Percentiles rank a stretch among this genome's conserved stretches.
These are phyloP conservation scores for Williopsis jadinii DNA, from an alignment of 1,139 yeast genomes.

Conservation along the genomic window DNA sequence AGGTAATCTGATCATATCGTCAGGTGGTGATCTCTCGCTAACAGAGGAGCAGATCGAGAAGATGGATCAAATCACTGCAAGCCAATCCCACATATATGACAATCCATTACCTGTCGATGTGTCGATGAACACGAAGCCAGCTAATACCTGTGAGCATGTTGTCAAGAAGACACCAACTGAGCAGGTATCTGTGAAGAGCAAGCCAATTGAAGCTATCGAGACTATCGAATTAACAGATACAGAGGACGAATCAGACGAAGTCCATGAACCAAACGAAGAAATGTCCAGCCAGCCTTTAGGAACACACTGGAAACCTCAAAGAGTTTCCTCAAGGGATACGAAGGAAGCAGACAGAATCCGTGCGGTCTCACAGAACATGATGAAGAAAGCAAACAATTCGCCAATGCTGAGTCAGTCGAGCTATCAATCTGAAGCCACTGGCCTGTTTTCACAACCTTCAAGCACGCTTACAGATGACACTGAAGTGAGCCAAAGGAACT, in stretches of 20 bases:
- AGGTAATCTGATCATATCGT: constrained; percentile 13
- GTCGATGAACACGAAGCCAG: too few species aligned
- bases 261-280: not conserved
- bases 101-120: constrained; percentile 1
- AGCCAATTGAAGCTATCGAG: too few species aligned
- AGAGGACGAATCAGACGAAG: too few species aligned
- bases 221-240: too few species aligned
- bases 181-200: not conserved
- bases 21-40: constrained; percentile 8
- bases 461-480: constrained; percentile 4
- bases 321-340: constrained; percentile 6
- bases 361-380: constrained; percentile 1
- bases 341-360: constrained; percentile 11
- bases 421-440: constrained; percentile 19
- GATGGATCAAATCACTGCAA: constrained; percentile 11
- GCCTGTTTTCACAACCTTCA: constrained; percentile 14
- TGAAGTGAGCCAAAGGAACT: not conserved
- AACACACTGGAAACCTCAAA: constrained; percentile 9
- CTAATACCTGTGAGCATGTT: not conserved
- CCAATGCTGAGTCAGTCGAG: constrained; percentile 17
- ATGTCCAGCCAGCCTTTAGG: constrained; percentile 5
- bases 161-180: not conserved
- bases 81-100: constrained; percentile 11
- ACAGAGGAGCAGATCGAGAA: constrained; percentile 5
- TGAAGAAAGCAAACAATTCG: not conserved